These are phyloP conservation scores for Oidiodendron maius DNA, from an alignment of 495 filamentous ascomycete species.

Conservation along the genomic window DNA sequence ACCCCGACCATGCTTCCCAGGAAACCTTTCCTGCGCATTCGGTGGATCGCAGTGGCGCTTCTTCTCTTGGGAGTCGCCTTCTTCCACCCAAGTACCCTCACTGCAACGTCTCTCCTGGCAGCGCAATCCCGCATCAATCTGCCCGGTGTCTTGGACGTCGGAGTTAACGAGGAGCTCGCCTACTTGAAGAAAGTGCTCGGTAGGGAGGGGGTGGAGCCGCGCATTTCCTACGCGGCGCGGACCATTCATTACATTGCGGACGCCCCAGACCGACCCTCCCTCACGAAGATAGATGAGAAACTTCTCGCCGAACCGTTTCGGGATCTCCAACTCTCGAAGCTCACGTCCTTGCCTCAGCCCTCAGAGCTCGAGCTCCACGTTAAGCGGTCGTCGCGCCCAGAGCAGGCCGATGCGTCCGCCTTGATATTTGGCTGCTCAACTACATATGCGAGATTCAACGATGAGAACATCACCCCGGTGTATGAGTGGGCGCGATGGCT, in stretches of 20 bases:
- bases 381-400: slow-evolving; percentile 13
- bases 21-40: slow-evolving; percentile 3
- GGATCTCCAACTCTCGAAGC: slow-evolving; percentile 9
- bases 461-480: slow-evolving; percentile 29
- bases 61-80: slow-evolving; percentile 6
- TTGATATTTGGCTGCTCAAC: slow-evolving; percentile 56
- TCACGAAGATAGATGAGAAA: slow-evolving; percentile 12
- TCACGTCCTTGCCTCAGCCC: slow-evolving; percentile 3
- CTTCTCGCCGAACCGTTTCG: slow-evolving; percentile 13
- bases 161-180: too few species aligned
- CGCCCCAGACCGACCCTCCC: slow-evolving; percentile 8
- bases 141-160: not conserved
- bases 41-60: slow-evolving; percentile 3
- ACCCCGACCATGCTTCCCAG: slow-evolving; percentile 9
- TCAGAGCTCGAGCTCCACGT: slow-evolving; percentile 15
- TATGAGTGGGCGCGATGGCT: slow-evolving; percentile 32
- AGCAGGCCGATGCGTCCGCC: slow-evolving; percentile 40
- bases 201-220: slow-evolving; percentile 14
- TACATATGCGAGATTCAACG: slow-evolving; percentile 44
- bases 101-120: not conserved
- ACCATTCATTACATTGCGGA: slow-evolving; percentile 20
- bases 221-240: slow-evolving; percentile 19
- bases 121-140: not conserved
- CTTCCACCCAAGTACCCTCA: slow-evolving; percentile 9
- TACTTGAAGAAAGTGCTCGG: slow-evolving; percentile 14